Evolutionary conservation across 768 basidiomycete genomes (phyloP).

Genomic region (Kwoniella sp.): DNA sequence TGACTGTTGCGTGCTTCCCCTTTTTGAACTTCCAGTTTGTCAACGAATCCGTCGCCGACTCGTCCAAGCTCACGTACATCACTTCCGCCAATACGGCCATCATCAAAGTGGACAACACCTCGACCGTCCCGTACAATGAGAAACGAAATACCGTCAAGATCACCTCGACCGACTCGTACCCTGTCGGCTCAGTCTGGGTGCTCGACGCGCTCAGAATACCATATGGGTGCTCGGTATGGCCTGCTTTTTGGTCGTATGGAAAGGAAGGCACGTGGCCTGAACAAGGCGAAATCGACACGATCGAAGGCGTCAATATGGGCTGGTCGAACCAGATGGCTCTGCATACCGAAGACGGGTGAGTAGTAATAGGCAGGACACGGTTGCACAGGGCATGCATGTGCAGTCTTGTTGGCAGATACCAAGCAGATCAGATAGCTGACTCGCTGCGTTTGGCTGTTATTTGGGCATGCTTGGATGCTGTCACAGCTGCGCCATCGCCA

Average conservation of each 20-base stretch:
- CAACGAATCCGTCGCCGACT: slow-evolving; percentile 33
- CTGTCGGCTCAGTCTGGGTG: slow-evolving; percentile 51
- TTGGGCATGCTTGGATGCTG: neutral
- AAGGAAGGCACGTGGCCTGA: slow-evolving; percentile 39
- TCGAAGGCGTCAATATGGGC: slow-evolving; percentile 76
- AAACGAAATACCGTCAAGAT: slow-evolving; percentile 53
- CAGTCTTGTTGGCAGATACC: neutral
- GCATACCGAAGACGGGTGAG: slow-evolving; percentile 63
- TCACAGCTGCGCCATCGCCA: slow-evolving; percentile 28
- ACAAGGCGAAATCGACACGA: slow-evolving; percentile 69
- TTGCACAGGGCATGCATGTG: too few relatives aligned
- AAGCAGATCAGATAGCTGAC: too few relatives aligned
- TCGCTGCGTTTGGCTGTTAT: neutral
- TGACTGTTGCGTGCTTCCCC: slow-evolving; percentile 6
- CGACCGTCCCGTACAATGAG: slow-evolving; percentile 51
- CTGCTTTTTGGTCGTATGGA: slow-evolving; percentile 39
- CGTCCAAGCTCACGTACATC: slow-evolving; percentile 64
- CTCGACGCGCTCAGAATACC: slow-evolving; percentile 55
- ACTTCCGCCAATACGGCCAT: slow-evolving; percentile 73
- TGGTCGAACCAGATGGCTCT: slow-evolving; percentile 71
- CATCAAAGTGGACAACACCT: slow-evolving; percentile 60
- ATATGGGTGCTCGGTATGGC: slow-evolving; percentile 64
- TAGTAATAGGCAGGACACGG: too few relatives aligned
- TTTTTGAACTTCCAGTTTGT: slow-evolving; percentile 37
- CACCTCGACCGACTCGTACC: slow-evolving; percentile 48